These are phyloP conservation scores for Thraustotheca clavata DNA, from an alignment of 352 stramenopile genomes.

Conservation along the genomic window DNA sequence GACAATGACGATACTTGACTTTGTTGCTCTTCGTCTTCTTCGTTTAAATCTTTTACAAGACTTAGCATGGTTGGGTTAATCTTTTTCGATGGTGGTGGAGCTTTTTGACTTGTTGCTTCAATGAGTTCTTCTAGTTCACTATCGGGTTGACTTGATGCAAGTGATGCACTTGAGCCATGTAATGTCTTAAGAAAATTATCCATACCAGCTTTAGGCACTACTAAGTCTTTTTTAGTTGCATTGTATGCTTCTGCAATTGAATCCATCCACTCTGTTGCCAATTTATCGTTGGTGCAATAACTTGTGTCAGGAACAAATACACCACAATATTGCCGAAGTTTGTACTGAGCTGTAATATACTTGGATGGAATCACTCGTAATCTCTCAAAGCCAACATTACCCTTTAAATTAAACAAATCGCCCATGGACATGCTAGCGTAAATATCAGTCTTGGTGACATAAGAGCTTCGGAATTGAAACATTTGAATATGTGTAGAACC, in stretches of 20 bases:
- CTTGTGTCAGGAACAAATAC: slow-evolving; percentile 63
- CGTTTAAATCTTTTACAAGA: background rate
- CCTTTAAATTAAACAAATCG: slow-evolving; percentile 80
- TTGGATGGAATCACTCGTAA: slow-evolving; percentile 67
- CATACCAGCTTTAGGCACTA: background rate
- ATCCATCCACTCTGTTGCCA: slow-evolving; percentile 78
- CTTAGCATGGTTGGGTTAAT: background rate
- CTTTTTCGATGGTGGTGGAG: background rate
- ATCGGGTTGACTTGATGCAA: background rate
- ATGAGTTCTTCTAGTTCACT: slow-evolving; percentile 16
- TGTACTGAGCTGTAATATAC: slow-evolving; percentile 49
- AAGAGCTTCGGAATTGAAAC: slow-evolving; percentile 72
- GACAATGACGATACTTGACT: slow-evolving; percentile 64
- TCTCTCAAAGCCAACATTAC: slow-evolving; percentile 67
- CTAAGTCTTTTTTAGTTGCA: background rate
- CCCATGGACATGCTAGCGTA: slow-evolving; percentile 72
- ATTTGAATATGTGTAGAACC: slow-evolving; percentile 69
- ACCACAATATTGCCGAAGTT: slow-evolving; percentile 51
- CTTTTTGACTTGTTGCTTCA: background rate
- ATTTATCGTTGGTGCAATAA: slow-evolving; percentile 49
- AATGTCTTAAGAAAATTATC: background rate
- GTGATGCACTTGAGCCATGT: background rate
- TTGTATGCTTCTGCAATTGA: slow-evolving; percentile 39
- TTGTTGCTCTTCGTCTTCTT: slow-evolving; percentile 22
- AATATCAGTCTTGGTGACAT: slow-evolving; percentile 78